phyloP scores from a whole-genome alignment of 2,329 filamentous ascomycete species.

The Thyridium curvatum region DNA sequence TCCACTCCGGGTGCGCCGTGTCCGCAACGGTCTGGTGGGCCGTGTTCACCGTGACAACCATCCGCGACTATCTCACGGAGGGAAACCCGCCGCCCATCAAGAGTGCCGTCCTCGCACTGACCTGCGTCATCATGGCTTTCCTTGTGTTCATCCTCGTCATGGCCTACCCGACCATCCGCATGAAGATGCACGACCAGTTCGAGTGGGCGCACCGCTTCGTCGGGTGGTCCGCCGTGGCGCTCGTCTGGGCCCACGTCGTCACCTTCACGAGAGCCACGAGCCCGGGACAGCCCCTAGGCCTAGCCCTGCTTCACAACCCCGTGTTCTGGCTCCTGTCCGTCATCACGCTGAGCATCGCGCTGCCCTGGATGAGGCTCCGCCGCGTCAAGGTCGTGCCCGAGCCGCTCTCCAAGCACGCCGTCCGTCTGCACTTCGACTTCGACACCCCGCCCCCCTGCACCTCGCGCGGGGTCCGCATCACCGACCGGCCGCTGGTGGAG shows the following conservation, averaged over 20 bases:
- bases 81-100: slow-evolving; percentile 13
- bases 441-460: slow-evolving; percentile 30
- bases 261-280: slow-evolving; percentile 13
- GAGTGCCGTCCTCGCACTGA: slow-evolving; percentile 34
- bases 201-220: slow-evolving; percentile 66
- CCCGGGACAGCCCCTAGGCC: slow-evolving; percentile 3
- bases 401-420: slow-evolving; percentile 52
- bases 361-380: slow-evolving; percentile 56
- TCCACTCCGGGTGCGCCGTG: slow-evolving; percentile 42
- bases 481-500: slow-evolving; percentile 46
- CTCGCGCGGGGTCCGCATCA: slow-evolving; percentile 42
- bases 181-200: slow-evolving; percentile 60
- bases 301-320: slow-evolving; percentile 23
- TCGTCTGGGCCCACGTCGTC: slow-evolving; percentile 21
- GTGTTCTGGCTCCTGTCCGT: slow-evolving; percentile 51
- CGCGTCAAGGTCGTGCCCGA: slow-evolving; percentile 49
- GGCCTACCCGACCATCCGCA: slow-evolving; percentile 59
- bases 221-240: slow-evolving; percentile 57
- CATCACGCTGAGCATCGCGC: slow-evolving; percentile 47
- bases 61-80: slow-evolving; percentile 6
- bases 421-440: slow-evolving; percentile 51
- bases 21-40: slow-evolving; percentile 41
- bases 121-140: slow-evolving; percentile 46
- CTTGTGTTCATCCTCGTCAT: slow-evolving; percentile 56
- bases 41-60: slow-evolving; percentile 24